Evolutionary conservation across 2,329 filamentous ascomycete genomes (phyloP).

Genomic region (Aureobasidium sp.): DNA sequence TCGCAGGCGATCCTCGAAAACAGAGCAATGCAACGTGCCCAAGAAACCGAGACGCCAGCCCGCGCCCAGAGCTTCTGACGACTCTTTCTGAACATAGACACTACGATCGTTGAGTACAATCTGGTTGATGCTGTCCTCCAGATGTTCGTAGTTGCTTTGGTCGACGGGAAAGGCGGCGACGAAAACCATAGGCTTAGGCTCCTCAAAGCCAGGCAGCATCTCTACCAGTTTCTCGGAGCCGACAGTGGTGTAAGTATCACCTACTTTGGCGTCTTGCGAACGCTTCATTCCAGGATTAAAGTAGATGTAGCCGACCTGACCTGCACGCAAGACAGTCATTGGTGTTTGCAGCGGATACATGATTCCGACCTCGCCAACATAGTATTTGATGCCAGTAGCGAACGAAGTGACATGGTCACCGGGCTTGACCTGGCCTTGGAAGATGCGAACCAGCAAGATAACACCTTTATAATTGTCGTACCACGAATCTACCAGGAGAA

Average conservation of each 20-base stretch:
- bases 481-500: conserved; percentile 95
- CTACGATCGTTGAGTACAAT: conserved; percentile 91
- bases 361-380: conserved; percentile 91
- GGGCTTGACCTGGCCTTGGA: conserved; percentile 75
- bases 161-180: conserved; percentile 94
- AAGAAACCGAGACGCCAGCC: conserved; percentile 93
- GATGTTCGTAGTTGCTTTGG: conserved; percentile 73
- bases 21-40: conserved; percentile 96
- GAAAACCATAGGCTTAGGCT: conserved; percentile 98
- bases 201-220: conserved; percentile 85
- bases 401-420: conserved; percentile 85
- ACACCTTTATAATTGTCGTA: conserved; percentile 96
- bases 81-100: conserved; percentile 88
- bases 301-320: conserved; percentile 92
- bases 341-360: conserved; percentile 86
- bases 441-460: conserved; percentile 81
- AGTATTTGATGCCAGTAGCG: conserved; percentile 82
- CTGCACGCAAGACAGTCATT: conserved; percentile 72
- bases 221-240: conserved; percentile 70
- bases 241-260: conserved; percentile 85
- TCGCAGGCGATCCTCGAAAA: conserved; percentile 89
- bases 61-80: conserved; percentile 84
- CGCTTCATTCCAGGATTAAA: conserved; percentile 99
- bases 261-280: conserved; percentile 90
- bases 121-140: conserved; percentile 92